These are phyloP conservation scores for Fusarium floridanum DNA, from an alignment of 2,329 filamentous ascomycete species.

Conservation along the genomic window DNA sequence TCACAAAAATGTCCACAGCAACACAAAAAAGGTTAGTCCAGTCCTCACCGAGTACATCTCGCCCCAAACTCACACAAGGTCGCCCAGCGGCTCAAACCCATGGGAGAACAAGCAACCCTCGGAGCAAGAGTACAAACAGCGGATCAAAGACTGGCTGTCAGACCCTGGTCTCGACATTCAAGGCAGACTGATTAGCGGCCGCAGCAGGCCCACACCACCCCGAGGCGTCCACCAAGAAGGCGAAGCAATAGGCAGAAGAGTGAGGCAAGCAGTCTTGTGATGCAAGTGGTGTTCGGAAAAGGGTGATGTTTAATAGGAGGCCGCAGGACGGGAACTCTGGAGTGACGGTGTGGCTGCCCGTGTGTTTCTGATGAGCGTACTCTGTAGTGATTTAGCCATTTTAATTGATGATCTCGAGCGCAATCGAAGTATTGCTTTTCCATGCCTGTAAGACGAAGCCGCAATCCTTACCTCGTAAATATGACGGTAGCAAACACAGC, in stretches of 20 bases:
- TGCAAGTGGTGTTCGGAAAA: background rate
- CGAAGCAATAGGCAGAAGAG: background rate
- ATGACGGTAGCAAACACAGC: background rate
- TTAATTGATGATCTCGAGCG: background rate
- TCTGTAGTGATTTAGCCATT: background rate
- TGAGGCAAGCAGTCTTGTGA: background rate
- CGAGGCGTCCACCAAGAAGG: background rate
- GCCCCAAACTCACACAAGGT: background rate
- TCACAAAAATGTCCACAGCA: background rate
- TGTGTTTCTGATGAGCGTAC: background rate
- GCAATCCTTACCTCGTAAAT: background rate
- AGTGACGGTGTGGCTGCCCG: background rate
- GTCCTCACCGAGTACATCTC: background rate
- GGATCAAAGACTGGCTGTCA: conserved; percentile 11
- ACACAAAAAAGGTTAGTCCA: background rate
- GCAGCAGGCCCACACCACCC: background rate
- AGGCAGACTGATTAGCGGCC: conserved; percentile 11
- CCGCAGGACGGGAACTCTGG: background rate
- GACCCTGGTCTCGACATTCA: conserved; percentile 19
- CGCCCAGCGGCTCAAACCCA: background rate
- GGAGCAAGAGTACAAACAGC: background rate
- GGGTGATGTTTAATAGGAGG: background rate
- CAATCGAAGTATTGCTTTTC: background rate
- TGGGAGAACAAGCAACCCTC: background rate
- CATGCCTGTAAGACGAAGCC: background rate